Conservation (phyloP, 441 rosid species). For the Aquilaria agallochum region DNA sequence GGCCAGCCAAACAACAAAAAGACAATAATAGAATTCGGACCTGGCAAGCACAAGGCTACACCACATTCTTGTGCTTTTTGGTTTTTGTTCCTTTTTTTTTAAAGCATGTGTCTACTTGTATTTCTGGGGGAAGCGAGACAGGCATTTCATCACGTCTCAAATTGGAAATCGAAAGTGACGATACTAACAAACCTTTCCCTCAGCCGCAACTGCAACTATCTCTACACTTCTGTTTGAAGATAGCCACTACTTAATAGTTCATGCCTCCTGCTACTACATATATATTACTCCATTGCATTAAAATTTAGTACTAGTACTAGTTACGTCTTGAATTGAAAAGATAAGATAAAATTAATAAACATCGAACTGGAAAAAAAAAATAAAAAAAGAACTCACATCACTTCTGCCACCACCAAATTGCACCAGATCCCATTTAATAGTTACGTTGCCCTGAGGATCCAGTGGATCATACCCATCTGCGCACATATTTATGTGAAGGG, state of each 20-base stretch:
- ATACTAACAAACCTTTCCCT: neutral
- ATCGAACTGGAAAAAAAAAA: neutral
- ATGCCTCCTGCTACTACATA: too few relatives aligned
- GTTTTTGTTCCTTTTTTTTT: too few relatives aligned
- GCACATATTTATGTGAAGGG: conserved; percentile 7
- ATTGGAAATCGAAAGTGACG: neutral
- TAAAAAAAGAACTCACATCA: conserved; percentile 22
- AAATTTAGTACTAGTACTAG: too few relatives aligned
- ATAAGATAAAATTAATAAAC: too few relatives aligned
- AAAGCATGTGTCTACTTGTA: too few relatives aligned
- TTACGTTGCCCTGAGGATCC: conserved; percentile 75
- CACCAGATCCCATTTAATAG: conserved; percentile 79
- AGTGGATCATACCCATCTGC: conserved; percentile 83
- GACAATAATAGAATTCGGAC: neutral
- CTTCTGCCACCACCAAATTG: conserved; percentile 23
- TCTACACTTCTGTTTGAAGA: too few relatives aligned
- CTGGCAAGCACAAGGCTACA: neutral
- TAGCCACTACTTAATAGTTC: too few relatives aligned
- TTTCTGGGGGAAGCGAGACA: neutral
- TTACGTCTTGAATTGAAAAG: too few relatives aligned
- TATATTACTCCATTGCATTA: too few relatives aligned
- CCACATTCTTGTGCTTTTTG: too few relatives aligned
- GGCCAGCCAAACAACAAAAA: neutral
- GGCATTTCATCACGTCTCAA: conserved; percentile 1
- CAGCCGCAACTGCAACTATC: too few relatives aligned